These are phyloP conservation scores for Aphanomyces astaci DNA, from an alignment of 352 stramenopile genomes.

Conservation along the genomic window DNA sequence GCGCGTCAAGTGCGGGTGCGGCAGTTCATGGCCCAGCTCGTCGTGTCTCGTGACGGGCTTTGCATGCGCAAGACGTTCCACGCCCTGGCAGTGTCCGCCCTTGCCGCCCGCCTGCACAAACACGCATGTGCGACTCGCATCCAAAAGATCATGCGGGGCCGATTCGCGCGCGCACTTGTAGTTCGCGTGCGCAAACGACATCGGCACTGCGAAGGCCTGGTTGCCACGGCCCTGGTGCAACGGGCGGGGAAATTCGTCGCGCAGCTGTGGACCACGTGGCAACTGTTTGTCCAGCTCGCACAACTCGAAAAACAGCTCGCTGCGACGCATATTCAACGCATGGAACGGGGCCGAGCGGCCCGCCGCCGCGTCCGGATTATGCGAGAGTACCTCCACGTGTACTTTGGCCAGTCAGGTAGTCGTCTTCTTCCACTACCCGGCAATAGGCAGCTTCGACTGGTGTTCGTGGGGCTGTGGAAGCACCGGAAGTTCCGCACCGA, in stretches of 20 bases:
- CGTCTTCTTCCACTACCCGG: neutral
- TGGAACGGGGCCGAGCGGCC: neutral
- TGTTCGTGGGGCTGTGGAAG: neutral
- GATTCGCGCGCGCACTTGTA: conserved; percentile 30
- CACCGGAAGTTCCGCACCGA: neutral
- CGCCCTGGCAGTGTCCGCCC: neutral
- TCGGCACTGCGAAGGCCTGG: conserved; percentile 11
- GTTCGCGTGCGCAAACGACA: conserved; percentile 31
- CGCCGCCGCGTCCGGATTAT: neutral
- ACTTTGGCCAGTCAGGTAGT: conserved; percentile 3
- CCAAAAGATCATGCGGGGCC: conserved; percentile 44
- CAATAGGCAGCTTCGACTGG: neutral
- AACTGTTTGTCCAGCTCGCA: neutral
- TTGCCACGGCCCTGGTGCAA: neutral
- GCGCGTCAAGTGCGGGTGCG: neutral
- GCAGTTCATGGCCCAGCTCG: neutral
- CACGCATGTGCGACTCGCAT: conserved; percentile 27
- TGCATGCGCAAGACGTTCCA: neutral
- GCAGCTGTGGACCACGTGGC: neutral
- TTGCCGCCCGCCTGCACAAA: neutral
- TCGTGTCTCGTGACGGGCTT: neutral
- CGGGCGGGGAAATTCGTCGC: neutral
- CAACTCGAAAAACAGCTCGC: neutral
- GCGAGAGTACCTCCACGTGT: conserved; percentile 10
- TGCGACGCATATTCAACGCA: neutral